Percentiles rank a stretch among this genome's conserved stretches.
Evolutionary conservation across 164 flowering plant species (phyloP).

Genomic region (Nelumbo lutea): DNA sequence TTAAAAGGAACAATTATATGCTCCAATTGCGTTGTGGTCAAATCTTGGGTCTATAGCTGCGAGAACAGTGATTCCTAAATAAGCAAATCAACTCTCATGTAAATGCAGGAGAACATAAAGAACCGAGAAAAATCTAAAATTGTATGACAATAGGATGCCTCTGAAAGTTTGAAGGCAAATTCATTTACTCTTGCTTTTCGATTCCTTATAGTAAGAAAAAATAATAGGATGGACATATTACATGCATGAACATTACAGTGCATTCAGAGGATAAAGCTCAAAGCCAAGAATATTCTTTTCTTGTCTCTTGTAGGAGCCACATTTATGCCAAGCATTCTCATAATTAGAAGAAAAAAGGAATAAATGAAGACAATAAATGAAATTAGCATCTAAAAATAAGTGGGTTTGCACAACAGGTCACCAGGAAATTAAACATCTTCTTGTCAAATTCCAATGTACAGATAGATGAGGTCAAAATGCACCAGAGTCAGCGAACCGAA

Average conservation of each 20-base stretch:
- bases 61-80: not conserved
- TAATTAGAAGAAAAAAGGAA: not conserved
- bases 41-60: not conserved
- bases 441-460: slow-evolving; percentile 14
- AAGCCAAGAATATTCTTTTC: no score
- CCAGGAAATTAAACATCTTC: slow-evolving; percentile 1
- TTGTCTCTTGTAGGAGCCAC: no score
- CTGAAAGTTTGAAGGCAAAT: not conserved
- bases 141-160: not conserved
- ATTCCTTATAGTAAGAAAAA: not conserved
- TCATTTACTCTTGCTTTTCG: not conserved
- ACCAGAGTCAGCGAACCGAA: slow-evolving; percentile 15
- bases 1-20: no score
- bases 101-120: not conserved
- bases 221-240: not conserved
- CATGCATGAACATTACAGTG: no score
- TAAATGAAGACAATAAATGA: not conserved
- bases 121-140: not conserved
- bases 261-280: no score
- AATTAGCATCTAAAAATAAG: slow-evolving; percentile 11
- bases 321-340: no score
- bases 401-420: slow-evolving; percentile 4
- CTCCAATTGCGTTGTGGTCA: not conserved
- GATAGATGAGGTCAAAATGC: slow-evolving; percentile 13
- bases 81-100: not conserved